These are phyloP conservation scores for Scedosporium apiospermum DNA, from an alignment of 2,329 filamentous ascomycete species.

Conservation along the genomic window DNA sequence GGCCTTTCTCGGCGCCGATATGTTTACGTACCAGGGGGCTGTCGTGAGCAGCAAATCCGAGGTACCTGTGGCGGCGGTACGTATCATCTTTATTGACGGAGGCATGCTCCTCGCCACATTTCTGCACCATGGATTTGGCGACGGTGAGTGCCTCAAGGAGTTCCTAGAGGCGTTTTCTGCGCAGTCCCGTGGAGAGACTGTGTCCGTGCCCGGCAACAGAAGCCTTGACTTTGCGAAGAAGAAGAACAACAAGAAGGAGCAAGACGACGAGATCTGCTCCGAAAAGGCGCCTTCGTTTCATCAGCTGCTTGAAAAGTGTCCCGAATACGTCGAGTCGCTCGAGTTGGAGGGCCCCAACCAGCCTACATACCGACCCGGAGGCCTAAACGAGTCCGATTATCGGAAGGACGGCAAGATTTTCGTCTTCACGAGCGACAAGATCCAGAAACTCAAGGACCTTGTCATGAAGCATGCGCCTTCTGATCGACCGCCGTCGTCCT, in stretches of 20 bases:
- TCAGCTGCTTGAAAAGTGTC: slow-evolving; percentile 20
- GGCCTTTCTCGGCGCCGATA: slow-evolving; percentile 17
- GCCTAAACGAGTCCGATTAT: slow-evolving; percentile 19
- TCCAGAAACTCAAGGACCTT: slow-evolving; percentile 21
- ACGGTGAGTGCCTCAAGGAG: slow-evolving; percentile 27
- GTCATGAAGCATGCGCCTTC: slow-evolving; percentile 9
- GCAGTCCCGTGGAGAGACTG: slow-evolving; percentile 6
- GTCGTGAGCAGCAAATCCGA: not conserved
- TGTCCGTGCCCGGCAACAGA: slow-evolving; percentile 13
- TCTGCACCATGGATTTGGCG: slow-evolving; percentile 31
- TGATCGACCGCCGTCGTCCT: slow-evolving; percentile 22
- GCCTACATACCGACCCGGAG: slow-evolving; percentile 17
- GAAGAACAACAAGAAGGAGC: slow-evolving; percentile 11
- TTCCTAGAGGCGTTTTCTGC: slow-evolving; percentile 29
- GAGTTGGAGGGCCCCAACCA: slow-evolving; percentile 24
- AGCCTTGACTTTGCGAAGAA: slow-evolving; percentile 15
- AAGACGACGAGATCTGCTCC: slow-evolving; percentile 1
- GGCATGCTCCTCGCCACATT: slow-evolving; percentile 30
- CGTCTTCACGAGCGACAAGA: slow-evolving; percentile 23
- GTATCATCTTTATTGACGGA: slow-evolving; percentile 26
- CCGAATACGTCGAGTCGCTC: slow-evolving; percentile 26
- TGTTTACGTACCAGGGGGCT: slow-evolving; percentile 12
- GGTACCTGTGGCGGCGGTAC: slow-evolving; percentile 28
- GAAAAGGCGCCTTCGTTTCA: slow-evolving; percentile 12
- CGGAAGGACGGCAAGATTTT: slow-evolving; percentile 31